Evolutionary conservation across 2,329 filamentous ascomycete genomes (phyloP).

Genomic region (Aspergillus novoparasiticus): DNA sequence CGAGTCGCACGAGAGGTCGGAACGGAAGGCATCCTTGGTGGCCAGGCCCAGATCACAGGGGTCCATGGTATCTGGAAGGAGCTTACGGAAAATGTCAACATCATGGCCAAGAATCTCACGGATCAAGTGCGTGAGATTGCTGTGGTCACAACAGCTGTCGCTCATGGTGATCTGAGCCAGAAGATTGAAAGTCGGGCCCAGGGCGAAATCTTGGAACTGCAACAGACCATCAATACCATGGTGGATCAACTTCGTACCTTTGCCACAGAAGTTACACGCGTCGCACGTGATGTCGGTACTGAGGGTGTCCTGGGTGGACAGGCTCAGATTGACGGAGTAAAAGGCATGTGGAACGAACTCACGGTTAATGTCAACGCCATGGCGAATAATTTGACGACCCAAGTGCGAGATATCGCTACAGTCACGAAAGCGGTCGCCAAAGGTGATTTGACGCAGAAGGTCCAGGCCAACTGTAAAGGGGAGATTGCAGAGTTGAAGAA

Average conservation of each 20-base stretch:
- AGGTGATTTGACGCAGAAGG: conserved; percentile 94
- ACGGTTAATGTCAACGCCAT: conserved; percentile 87
- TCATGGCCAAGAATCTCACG: conserved; percentile 81
- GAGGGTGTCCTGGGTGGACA: conserved; percentile 82
- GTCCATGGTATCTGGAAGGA: conserved; percentile 98
- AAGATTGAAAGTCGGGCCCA: conserved; percentile 80
- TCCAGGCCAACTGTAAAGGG: conserved; percentile 87
- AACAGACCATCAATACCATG: conserved; percentile 89
- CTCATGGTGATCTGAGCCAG: conserved; percentile 79
- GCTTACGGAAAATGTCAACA: conserved; percentile 85
- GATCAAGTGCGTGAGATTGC: conserved; percentile 86
- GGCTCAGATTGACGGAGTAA: conserved; percentile 79
- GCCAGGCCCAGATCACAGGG: conserved; percentile 89
- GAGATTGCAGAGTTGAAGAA: conserved; percentile 95
- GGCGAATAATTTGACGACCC: conserved; percentile 83
- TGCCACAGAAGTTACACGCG: conserved; percentile 79
- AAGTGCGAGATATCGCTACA: conserved; percentile 91
- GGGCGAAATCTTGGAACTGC: conserved; percentile 79
- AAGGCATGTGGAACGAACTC: conserved; percentile 87
- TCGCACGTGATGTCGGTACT: conserved; percentile 80
- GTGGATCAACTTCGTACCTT: conserved; percentile 83
- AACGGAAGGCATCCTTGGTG: conserved; percentile 90
- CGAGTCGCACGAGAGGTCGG: conserved; percentile 93
- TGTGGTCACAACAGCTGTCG: conserved; percentile 80
- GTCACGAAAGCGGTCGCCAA: conserved; percentile 71